A percentile compares a stretch with the other conserved stretches of the same genome.
These are phyloP conservation scores for Fusarium vanettenii DNA, from an alignment of 2,329 filamentous ascomycete species.

Conservation along the genomic window DNA sequence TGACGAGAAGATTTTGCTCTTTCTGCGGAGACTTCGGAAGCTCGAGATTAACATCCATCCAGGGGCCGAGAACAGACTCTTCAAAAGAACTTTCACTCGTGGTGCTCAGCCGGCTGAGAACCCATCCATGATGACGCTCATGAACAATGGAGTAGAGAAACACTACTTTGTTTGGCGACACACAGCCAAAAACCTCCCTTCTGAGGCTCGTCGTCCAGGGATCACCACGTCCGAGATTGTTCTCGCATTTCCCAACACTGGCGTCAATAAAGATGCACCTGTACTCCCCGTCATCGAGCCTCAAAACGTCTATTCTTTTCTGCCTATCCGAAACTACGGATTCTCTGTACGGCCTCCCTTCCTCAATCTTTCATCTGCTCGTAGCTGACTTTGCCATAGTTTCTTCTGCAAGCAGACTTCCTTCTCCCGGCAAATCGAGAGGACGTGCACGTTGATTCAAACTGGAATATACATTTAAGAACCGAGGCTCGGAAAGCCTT, in stretches of 20 bases:
- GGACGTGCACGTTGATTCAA: constrained; percentile 28
- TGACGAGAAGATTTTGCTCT: constrained; percentile 45
- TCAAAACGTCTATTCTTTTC: constrained; percentile 14
- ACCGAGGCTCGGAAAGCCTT: background rate
- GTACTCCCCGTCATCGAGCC: background rate
- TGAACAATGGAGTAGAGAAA: background rate
- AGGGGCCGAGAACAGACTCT: background rate
- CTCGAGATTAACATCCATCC: constrained; percentile 25
- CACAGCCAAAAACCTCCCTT: background rate
- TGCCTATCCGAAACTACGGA: constrained; percentile 21
- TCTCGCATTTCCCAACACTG: background rate
- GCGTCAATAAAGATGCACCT: background rate
- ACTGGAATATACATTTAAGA: constrained; percentile 36
- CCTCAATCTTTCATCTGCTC: background rate
- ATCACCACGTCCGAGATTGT: background rate
- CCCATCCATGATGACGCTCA: background rate
- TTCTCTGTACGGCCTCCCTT: constrained; percentile 28
- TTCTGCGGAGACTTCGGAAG: constrained; percentile 43
- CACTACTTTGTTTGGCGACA: background rate
- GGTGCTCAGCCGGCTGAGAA: background rate
- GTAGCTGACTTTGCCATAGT: constrained; percentile 14
- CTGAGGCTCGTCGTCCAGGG: background rate
- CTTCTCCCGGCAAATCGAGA: constrained; percentile 40
- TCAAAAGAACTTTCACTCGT: background rate
- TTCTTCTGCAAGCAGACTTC: constrained; percentile 44